Conservation (phyloP, 352 stramenopile genomes). For the Peronospora belbahrii region DNA sequence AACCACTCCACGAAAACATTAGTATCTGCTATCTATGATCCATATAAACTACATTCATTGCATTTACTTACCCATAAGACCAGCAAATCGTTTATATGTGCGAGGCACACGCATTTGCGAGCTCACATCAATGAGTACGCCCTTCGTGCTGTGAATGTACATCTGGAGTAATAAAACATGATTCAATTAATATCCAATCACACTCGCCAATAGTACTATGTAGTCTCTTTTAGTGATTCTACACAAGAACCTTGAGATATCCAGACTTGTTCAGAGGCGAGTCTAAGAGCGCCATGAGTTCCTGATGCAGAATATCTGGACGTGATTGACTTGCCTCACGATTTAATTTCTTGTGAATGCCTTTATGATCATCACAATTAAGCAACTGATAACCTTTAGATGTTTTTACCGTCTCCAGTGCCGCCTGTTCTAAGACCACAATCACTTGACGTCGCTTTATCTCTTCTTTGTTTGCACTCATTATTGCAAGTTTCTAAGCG, state of each 20-base stretch:
- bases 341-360: slow-evolving; percentile 92
- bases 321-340: slow-evolving; percentile 95
- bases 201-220: no score
- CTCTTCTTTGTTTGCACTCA: slow-evolving; percentile 56
- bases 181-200: no score
- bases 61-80: slow-evolving; percentile 86
- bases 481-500: no score
- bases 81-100: slow-evolving; percentile 98
- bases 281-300: slow-evolving; percentile 97
- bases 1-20: slow-evolving; percentile 23
- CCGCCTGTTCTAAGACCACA: slow-evolving; percentile 96
- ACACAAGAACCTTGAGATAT: slow-evolving; percentile 87
- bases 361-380: slow-evolving; percentile 99
- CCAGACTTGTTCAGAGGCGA: slow-evolving; percentile 99
- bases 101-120: slow-evolving; percentile 96
- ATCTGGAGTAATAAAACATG: slow-evolving; percentile 19
- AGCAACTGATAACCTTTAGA: slow-evolving; percentile 98
- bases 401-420: slow-evolving; percentile 99
- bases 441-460: slow-evolving; percentile 89
- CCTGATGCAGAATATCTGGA: slow-evolving; percentile 99
- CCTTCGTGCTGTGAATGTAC: slow-evolving; percentile 96
- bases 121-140: slow-evolving; percentile 98
- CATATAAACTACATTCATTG: not conserved
- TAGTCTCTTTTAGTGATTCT: no score
- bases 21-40: slow-evolving; percentile 1